Evolutionary conservation across 2,329 filamentous ascomycete species (phyloP).

Genomic region (Alternaria panax): DNA sequence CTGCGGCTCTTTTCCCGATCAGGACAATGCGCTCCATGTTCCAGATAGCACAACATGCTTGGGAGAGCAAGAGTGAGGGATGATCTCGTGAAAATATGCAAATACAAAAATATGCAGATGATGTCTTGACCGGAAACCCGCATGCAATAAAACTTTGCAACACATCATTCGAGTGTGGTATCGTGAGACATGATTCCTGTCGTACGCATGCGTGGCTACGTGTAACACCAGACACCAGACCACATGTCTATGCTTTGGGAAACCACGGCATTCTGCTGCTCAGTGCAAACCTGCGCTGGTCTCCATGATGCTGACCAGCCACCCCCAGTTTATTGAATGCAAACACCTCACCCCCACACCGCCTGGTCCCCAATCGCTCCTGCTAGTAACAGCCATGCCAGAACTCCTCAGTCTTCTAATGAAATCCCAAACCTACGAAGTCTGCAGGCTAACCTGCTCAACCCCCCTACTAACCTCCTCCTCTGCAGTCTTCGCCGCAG

Average conservation of each 20-base stretch:
- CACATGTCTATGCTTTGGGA: not conserved
- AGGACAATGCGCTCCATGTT: accelerated
- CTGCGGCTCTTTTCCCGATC: not conserved
- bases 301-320: not conserved
- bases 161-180: not conserved
- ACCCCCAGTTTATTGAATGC: slow-evolving; percentile 1
- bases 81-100: not conserved
- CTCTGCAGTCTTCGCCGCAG: slow-evolving; percentile 49
- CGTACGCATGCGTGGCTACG: slow-evolving; percentile 11
- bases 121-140: not conserved
- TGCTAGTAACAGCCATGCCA: not conserved
- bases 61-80: not conserved
- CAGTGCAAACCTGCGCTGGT: not conserved
- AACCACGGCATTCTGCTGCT: not conserved
- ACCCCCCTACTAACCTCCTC: slow-evolving; percentile 56
- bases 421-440: slow-evolving; percentile 34
- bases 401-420: not conserved
- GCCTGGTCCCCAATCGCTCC: not conserved
- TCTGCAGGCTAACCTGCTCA: slow-evolving; percentile 56
- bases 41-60: not conserved
- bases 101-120: not conserved
- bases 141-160: not conserved
- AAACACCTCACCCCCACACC: slow-evolving; percentile 6
- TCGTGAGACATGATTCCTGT: slow-evolving; percentile 5
- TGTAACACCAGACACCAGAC: not conserved